phyloP scores from a whole-genome alignment of 495 filamentous ascomycete genomes.

The Tetracladium setigerum region DNA sequence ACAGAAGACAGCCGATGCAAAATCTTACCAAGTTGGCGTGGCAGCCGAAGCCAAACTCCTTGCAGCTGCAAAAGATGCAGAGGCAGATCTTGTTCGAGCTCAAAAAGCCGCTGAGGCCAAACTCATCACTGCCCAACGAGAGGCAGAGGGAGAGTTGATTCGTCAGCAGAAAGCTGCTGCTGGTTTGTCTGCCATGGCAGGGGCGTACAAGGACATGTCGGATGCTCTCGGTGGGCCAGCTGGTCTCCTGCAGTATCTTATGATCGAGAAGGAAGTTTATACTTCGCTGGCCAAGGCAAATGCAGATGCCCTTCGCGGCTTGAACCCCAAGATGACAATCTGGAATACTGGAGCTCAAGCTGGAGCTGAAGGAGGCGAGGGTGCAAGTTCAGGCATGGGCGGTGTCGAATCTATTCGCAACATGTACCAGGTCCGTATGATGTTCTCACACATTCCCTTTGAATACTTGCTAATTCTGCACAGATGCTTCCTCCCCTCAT shows the following conservation, averaged over 20 bases:
- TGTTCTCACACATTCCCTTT: too few relatives aligned
- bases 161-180: conserved; percentile 63
- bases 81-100: conserved; percentile 51
- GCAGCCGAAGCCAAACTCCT: conserved; percentile 23
- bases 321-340: conserved; percentile 80
- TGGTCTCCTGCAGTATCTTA: conserved; percentile 68
- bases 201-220: conserved; percentile 62
- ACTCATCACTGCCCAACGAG: conserved; percentile 37
- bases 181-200: conserved; percentile 65
- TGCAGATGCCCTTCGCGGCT: conserved; percentile 61
- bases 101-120: conserved; percentile 44
- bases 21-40: conserved; percentile 36
- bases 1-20: conserved; percentile 35
- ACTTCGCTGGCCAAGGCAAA: conserved; percentile 60
- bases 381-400: conserved; percentile 16
- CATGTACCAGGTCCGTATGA: too few relatives aligned
- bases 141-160: conserved; percentile 56
- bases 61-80: conserved; percentile 49
- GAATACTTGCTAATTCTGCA: too few relatives aligned
- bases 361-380: conserved; percentile 27
- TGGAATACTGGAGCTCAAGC: conserved; percentile 65
- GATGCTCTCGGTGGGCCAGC: conserved; percentile 68
- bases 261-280: conserved; percentile 64
- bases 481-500: conserved; percentile 73
- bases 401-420: conserved; percentile 25